Base-by-base conservation (phyloP, 2,329 filamentous ascomycete species). In the Sarocladium brachiariae region DNA sequence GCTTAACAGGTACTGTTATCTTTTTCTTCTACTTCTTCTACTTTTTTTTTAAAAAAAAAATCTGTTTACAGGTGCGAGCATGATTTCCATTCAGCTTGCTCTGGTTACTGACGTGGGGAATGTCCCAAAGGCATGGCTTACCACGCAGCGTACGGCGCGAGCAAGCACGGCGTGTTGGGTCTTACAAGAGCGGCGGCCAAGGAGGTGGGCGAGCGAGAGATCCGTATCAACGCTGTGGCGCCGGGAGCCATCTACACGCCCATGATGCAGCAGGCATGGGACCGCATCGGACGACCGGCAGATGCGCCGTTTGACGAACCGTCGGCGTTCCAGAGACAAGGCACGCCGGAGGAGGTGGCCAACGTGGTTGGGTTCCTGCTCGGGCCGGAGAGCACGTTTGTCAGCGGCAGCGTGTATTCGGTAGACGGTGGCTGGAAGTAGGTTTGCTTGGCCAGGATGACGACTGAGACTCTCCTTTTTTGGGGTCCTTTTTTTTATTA, bases 171-270 rank as follows among this genome's bases (percentile, higher is more conserved):
- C 8, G 61, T 70, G 30, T 55, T 70, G 18, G 67, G 67, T 10
- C 53, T 70, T 27, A 69, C 67, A 13, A 57, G 57, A 45, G 62
- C 65, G 2, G 67, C 67, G 5, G 67, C 67, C 50, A 66, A 66
- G 45, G 67, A 70, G 53, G 63, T 66, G 24, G 74, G 73, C 30
- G 56, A 61, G 19, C 65, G 71, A 34, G 71, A 75, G 53, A 61
- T 77, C 27, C 59, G 67, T 25, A 61, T 70, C 51, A 77, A 78
- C 53, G 70, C 70, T 14, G 71, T 75, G 13, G 71, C 73, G 6
- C 73, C 73, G 0, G 75, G 74, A 4, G 65, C 72, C 5, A 76
- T 77, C 47, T 66, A 70, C 52, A 78, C 75, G 18, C 74, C 74
- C 8, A 54, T 77, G 57, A 70, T 77, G 68, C 64, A 72, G 52